Evolutionary conservation across 306 rosid genomes (phyloP), one percentile per base, ranked within the genome.

Genomic region (Cicer chorassanicum): DNA sequence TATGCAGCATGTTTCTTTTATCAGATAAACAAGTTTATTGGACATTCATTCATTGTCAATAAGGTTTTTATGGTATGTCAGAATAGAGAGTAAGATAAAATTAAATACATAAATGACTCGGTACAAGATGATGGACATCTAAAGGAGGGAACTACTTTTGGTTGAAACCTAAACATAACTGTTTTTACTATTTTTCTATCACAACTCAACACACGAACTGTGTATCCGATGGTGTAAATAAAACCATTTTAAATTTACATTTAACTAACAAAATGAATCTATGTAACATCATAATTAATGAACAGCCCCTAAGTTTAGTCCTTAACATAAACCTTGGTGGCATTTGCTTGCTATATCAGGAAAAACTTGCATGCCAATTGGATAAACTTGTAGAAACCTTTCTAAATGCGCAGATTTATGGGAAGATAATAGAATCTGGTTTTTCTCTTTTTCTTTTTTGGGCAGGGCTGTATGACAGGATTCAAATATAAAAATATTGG

Each of bases 41-140:
- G 50, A 39, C 59, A 62, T 74, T 62, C 59, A 62, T 74, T 62
- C 70, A 75, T 8, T 79, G 48, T 46, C 70, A 29, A 9, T 8
- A 51, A 64, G 13, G 53, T 29, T 43, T 46, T 59, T 39, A 40
- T 69, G 74, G 29, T 15, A 57, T 19, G 71, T 46, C 75, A 56
- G 5, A 19, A 72, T 60, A 6, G 7, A 66, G 59, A 54, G 44
- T 18, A 48, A 21, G 43, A 78, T 55, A 43, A 75, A 61, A 73
- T 24, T 14, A 61, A 60, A 48, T 51, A 11, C 7, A 18, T 18
- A 18, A 54, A 54, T 50, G 19, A 54, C 64, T 24, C 7, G 1
- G 13, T 0, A 55, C 41, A 57, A 57, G 3, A 57, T 24, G 8
- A 11, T 57, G 61, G 34, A 18, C 2, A 13, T 36, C 46, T 61